Evolutionary conservation across 305 asterid genomes (phyloP).

Genomic region (Lippia alba): DNA sequence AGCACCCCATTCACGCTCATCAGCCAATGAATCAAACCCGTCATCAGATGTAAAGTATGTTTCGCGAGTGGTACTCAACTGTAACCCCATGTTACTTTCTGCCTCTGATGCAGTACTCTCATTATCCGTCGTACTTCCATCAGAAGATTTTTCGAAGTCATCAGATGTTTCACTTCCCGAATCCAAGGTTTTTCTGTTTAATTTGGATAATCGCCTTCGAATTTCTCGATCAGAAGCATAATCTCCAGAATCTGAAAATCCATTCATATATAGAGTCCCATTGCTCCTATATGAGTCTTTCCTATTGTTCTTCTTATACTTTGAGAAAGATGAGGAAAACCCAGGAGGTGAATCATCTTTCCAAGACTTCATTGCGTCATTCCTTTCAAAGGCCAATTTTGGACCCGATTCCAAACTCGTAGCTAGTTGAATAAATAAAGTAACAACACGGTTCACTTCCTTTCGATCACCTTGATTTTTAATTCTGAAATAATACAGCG

Average conservation of each 20-base stretch:
- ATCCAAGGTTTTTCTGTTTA: slow-evolving; percentile 76
- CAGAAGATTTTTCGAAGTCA: slow-evolving; percentile 76
- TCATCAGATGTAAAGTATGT: slow-evolving; percentile 65
- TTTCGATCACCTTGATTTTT: slow-evolving; percentile 70
- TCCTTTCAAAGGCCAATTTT: slow-evolving; percentile 55
- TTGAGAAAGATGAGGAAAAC: slow-evolving; percentile 67
- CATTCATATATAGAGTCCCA: slow-evolving; percentile 57
- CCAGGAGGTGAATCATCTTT: slow-evolving; percentile 88
- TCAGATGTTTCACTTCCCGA: slow-evolving; percentile 92
- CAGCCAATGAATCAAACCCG: slow-evolving; percentile 81
- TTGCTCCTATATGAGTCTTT: slow-evolving; percentile 66
- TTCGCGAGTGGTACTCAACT: slow-evolving; percentile 58
- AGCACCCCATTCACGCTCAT: slow-evolving; percentile 99
- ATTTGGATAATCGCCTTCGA: slow-evolving; percentile 79
- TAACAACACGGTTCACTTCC: slow-evolving; percentile 70
- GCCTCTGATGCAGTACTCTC: slow-evolving; percentile 86
- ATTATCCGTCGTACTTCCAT: slow-evolving; percentile 65
- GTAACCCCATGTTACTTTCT: slow-evolving; percentile 75
- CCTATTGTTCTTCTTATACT: slow-evolving; percentile 70
- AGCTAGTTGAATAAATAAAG: slow-evolving; percentile 81
- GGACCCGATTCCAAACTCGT: slow-evolving; percentile 76
- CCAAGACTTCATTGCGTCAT: slow-evolving; percentile 62
- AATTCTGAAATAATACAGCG: slow-evolving; percentile 50
- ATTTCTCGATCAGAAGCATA: slow-evolving; percentile 92
- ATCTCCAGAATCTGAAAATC: slow-evolving; percentile 73